Base-by-base conservation (phyloP, 352 stramenopile genomes). In the Phytophthora megakarya region DNA sequence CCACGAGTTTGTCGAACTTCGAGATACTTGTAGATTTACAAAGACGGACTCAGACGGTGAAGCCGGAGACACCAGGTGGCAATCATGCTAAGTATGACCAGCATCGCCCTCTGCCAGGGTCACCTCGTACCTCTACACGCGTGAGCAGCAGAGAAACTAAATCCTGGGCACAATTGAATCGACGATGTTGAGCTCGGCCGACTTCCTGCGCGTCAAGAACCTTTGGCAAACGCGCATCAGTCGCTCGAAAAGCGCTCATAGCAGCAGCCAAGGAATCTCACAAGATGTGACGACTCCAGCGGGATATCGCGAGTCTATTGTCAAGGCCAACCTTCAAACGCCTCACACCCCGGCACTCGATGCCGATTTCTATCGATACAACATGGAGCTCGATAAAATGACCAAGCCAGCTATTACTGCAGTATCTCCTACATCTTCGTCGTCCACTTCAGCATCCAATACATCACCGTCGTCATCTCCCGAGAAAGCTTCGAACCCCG, bases 191-290 rank as follows among this genome's bases (percentile, higher is more conserved):
- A 40, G 22, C 55, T 60, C 51, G 18, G 33, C 21, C 40, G 59
- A 73, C 18, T 72, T 72, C 45, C 45, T 56, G 40, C 44, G 61
- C 57, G 80, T 86, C 38, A 87, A 88, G 52, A 89, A 48, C 39
- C 72, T 92, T 22, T 92, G 84, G 84, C 78, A 86, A 50, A 84
- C 76, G 47, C 84, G 81, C n/a, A 57, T 73, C 18, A 60, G 70
- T 35, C 71, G 76, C 22, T 74, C 73, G 10, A 67, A 66, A 54
- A 82, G 69, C 39, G 50, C 55, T 11, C 66, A 21, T 23, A 32
- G 33, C 13, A 18, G 22, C 18, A 28, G 22, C n/a, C 56, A 61
- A 38, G 30, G 67, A 42, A 10, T n/a, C 4, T 5, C 53, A 54
- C 46, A 60, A 50, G 50, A 57, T 13, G 33, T 32, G 19, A 60